Evolutionary conservation across 2,329 filamentous ascomycete genomes (phyloP).

Genomic region (Cordyceps farinosa): DNA sequence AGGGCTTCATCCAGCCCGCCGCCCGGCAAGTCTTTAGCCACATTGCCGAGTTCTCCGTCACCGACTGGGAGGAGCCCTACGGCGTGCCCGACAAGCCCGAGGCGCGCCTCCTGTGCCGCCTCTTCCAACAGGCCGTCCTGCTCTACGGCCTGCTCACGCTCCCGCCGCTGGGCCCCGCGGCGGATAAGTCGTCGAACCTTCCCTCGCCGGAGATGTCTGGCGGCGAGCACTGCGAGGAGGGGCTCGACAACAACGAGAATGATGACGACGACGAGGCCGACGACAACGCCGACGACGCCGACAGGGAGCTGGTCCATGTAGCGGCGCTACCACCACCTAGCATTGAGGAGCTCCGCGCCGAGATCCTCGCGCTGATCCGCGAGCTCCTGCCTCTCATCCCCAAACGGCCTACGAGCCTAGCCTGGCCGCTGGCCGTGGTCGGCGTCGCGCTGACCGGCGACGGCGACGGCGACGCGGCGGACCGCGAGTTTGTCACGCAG

Average conservation of each 20-base stretch:
- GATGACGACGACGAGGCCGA: not conserved
- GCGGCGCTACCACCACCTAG: not conserved
- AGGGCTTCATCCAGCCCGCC: not conserved
- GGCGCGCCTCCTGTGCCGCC: not conserved
- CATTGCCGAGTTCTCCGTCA: conserved; percentile 5
- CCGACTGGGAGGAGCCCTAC: conserved; percentile 9
- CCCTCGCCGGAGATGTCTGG: not conserved
- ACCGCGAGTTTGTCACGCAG: conserved; percentile 2
- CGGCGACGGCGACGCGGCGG: not conserved
- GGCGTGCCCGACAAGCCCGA: conserved; percentile 13
- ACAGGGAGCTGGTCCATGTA: not conserved
- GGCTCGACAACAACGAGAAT: no score
- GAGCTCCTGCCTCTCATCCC: not conserved
- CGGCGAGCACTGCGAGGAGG: not conserved
- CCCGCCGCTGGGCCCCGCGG: not conserved
- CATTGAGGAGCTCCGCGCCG: not conserved
- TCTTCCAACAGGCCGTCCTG: conserved; percentile 4
- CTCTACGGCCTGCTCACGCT: conserved; percentile 13
- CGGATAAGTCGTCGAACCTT: not conserved
- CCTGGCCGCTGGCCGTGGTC: conserved; percentile 8
- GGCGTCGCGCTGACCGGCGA: not conserved
- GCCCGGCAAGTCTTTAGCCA: conserved; percentile 9
- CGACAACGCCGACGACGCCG: not conserved
- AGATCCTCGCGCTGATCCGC: not conserved
- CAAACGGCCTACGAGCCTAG: not conserved